Base-by-base conservation (phyloP, 2,329 filamentous ascomycete species). In the Diplodia corticola region DNA sequence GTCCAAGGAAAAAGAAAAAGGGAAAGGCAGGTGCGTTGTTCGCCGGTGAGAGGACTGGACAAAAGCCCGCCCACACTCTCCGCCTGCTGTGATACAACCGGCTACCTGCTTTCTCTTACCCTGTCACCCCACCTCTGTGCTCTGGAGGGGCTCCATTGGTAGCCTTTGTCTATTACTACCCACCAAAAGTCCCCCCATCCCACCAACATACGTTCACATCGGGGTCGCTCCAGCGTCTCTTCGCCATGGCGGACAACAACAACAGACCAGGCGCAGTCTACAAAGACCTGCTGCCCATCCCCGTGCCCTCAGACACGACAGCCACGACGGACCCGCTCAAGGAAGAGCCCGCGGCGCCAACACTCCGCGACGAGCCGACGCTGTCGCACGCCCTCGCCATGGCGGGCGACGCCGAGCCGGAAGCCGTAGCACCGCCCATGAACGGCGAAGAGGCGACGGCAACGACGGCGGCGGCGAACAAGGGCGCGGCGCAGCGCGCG, bases 361-460 rank as follows among this genome's bases (percentile, higher is more conserved):
- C 78, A 7, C 64, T 83, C 59, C 71, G 71, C 22, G 78, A 83
- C 61, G 71, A 78, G 53, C 78, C 82, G 12, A 83, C 81, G 5
- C 76, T 76, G 30, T 82, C 80, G 71, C 82, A 84, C 75, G 78
- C 79, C 6, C 75, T 84, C 63, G 82, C 82, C 17, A 72, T 79
- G 68, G 78, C 81, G 13, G 80, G 84, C 63, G 80, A 82, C 26
- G 69, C 69, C 15, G 73, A 73, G 44, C 37, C 46, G 6, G 44
- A 26, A 13, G 75, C 40, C 7, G 40, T 44, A 6, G 5, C 17
- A n/a, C n/a, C n/a, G n/a, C n/a, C n/a, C 12, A 13, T 37, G 12
- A 37, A 37, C 35, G 35, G 35, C 3, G 35, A 37, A 37, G 12
- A 4, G 35, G 35, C 15, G 35, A 3, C 17, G 6, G 3, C 40